Conservation (phyloP, 139 green algal species). For the Chlorella sorokiniana region DNA sequence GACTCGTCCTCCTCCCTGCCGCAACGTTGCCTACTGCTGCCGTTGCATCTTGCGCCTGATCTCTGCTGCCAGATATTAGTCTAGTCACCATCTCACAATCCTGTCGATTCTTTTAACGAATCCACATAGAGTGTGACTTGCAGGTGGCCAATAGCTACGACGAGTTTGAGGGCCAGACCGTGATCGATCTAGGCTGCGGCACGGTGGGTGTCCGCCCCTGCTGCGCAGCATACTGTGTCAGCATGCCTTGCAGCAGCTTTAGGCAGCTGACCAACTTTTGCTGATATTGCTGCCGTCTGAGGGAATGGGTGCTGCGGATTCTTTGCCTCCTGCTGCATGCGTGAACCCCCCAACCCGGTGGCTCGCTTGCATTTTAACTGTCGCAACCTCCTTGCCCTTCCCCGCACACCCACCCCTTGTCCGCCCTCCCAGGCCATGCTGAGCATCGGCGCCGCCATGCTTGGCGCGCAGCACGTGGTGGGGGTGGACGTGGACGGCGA, state of each 20-base stretch:
- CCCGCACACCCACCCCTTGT: background rate
- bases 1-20: background rate
- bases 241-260: background rate
- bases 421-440: slow-evolving; percentile 77
- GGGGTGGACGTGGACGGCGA: slow-evolving; percentile 88
- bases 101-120: background rate
- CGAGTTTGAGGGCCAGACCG: slow-evolving; percentile 74
- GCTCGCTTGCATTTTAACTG: background rate
- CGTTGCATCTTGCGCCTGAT: too few species aligned
- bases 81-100: background rate
- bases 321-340: too few species aligned
- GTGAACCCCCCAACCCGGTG: too few species aligned
- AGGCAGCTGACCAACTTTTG: background rate
- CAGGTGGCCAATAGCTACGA: slow-evolving; percentile 76
- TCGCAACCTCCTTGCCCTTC: background rate
- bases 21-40: background rate
- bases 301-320: too few species aligned
- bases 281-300: background rate
- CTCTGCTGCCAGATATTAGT: too few species aligned
- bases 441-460: slow-evolving; percentile 77
- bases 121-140: background rate
- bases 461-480: slow-evolving; percentile 79
- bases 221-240: background rate
- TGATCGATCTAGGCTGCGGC: slow-evolving; percentile 90
- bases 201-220: slow-evolving; percentile 58